Evolutionary conservation across 2,329 filamentous ascomycete species (phyloP).

Genomic region (Colletotrichum horii): DNA sequence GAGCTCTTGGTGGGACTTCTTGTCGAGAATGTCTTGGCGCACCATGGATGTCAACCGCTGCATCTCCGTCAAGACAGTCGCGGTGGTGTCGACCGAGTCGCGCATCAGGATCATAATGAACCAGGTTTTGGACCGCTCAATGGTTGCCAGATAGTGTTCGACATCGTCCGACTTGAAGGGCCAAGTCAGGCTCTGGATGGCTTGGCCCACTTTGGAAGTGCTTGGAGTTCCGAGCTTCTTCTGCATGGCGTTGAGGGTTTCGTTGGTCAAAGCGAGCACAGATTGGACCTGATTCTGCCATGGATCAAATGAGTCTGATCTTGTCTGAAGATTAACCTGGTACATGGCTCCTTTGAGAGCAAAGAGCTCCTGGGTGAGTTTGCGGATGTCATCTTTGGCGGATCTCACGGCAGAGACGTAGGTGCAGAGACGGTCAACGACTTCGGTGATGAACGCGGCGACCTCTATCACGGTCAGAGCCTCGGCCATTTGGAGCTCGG

Average conservation of each 20-base stretch:
- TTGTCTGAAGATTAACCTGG: slow-evolving; percentile 19
- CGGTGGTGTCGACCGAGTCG: slow-evolving; percentile 24
- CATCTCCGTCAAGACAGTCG: slow-evolving; percentile 25
- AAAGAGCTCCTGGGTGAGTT: slow-evolving; percentile 28
- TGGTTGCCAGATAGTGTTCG: slow-evolving; percentile 23
- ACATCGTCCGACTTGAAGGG: slow-evolving; percentile 25
- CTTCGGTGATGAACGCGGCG: slow-evolving; percentile 21
- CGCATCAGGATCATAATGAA: slow-evolving; percentile 29
- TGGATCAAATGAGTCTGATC: background rate
- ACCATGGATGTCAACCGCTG: slow-evolving; percentile 23
- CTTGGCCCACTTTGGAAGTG: slow-evolving; percentile 15
- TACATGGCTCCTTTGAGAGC: slow-evolving; percentile 28
- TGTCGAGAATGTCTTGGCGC: slow-evolving; percentile 25
- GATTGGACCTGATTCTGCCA: slow-evolving; percentile 9
- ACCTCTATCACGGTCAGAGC: slow-evolving; percentile 24
- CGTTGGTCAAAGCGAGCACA: slow-evolving; percentile 26
- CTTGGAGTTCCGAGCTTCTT: slow-evolving; percentile 20
- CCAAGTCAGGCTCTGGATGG: slow-evolving; percentile 22
- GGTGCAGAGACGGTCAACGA: slow-evolving; percentile 24
- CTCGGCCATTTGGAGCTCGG: slow-evolving; percentile 23
- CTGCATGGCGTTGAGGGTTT: slow-evolving; percentile 24
- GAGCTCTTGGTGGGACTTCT: slow-evolving; percentile 18
- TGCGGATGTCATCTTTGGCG: slow-evolving; percentile 28
- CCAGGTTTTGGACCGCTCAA: slow-evolving; percentile 29
- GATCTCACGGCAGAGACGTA: slow-evolving; percentile 22